These are phyloP conservation scores for Lentinula boryana DNA, from an alignment of 768 basidiomycete species.

Conservation along the genomic window DNA sequence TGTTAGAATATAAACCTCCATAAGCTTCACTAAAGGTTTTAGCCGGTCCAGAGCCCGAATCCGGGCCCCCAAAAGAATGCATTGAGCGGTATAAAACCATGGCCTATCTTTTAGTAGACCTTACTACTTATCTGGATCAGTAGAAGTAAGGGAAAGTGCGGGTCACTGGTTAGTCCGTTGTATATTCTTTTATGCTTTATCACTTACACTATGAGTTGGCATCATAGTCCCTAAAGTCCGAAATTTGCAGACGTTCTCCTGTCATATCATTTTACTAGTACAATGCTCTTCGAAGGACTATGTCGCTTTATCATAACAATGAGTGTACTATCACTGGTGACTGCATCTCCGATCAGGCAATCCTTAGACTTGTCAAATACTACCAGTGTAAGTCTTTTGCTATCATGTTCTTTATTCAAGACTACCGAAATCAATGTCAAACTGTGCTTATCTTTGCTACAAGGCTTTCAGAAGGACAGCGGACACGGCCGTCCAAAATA, in stretches of 20 bases:
- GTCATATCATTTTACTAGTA: neutral
- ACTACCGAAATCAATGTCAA: no score
- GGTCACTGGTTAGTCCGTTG: neutral
- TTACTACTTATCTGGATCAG: conserved; percentile 22
- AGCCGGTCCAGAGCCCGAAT: no score
- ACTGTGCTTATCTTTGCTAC: neutral
- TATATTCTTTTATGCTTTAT: no score
- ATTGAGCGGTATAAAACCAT: no score
- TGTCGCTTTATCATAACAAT: neutral
- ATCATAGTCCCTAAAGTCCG: no score
- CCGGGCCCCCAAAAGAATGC: no score
- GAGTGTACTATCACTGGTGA: neutral
- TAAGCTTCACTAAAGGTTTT: no score
- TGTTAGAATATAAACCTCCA: no score
- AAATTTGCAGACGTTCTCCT: neutral
- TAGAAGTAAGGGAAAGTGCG: neutral
- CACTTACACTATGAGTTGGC: no score
- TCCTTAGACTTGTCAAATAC: neutral
- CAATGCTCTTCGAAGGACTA: neutral
- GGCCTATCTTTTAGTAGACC: no score
- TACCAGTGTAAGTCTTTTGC: neutral
- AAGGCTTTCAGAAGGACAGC: neutral
- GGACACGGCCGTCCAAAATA: neutral
- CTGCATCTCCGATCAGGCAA: neutral
- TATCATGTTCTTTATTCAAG: no score